phyloP scores from a whole-genome alignment of 2,329 filamentous ascomycete genomes.

The Alternaria alternata region DNA sequence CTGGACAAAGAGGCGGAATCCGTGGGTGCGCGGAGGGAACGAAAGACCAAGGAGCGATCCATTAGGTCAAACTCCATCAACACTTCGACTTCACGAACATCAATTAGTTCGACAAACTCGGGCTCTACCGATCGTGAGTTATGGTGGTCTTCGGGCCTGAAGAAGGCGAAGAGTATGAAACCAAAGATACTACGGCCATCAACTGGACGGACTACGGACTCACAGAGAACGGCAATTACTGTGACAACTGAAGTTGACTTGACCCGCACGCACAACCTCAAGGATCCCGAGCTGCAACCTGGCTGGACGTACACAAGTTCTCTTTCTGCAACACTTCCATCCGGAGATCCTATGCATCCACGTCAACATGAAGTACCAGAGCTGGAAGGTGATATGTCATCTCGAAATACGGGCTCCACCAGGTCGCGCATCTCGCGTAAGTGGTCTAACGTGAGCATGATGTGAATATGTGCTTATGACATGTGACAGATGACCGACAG shows the following conservation, averaged over 20 bases:
- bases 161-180: conserved; percentile 41
- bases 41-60: conserved; percentile 42
- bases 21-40: conserved; percentile 49
- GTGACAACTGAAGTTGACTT: conserved; percentile 14
- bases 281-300: conserved; percentile 42
- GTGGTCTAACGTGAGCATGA: conserved; percentile 4
- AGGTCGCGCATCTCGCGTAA: conserved; percentile 41
- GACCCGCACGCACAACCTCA: conserved; percentile 21
- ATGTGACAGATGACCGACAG: conserved; percentile 35
- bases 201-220: conserved; percentile 28
- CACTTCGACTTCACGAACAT: conserved; percentile 38
- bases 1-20: conserved; percentile 49
- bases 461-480: background rate
- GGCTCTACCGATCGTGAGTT: conserved; percentile 36
- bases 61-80: conserved; percentile 35
- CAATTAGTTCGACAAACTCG: conserved; percentile 37
- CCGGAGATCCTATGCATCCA: conserved; percentile 42
- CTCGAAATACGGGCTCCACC: conserved; percentile 39
- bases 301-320: conserved; percentile 41
- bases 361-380: conserved; percentile 38
- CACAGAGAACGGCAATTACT: conserved; percentile 14
- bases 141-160: conserved; percentile 46
- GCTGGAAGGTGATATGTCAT: conserved; percentile 42
- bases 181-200: conserved; percentile 30
- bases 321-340: conserved; percentile 43